Percentiles rank a stretch among this genome's conserved stretches.
Evolutionary conservation across 2,329 filamentous ascomycete genomes (phyloP).

Genomic region (Pseudocercospora fijiensis): DNA sequence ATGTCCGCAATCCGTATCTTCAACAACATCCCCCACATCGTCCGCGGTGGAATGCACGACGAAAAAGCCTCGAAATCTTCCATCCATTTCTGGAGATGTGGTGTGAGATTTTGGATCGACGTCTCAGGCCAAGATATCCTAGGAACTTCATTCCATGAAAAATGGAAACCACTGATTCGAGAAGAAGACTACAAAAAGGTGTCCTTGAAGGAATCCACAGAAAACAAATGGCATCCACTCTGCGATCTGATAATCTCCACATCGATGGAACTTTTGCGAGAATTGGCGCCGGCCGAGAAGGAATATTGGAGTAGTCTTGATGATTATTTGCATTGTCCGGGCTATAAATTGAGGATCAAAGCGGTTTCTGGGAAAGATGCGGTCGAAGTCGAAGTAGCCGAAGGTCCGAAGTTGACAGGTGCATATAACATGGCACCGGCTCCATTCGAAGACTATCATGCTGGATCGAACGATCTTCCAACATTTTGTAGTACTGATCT

Average conservation of each 20-base stretch:
- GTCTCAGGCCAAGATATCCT: slow-evolving; percentile 4
- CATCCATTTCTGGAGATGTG: slow-evolving; percentile 14
- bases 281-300: slow-evolving; percentile 4
- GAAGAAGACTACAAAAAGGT: not conserved
- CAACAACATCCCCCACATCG: slow-evolving; percentile 14
- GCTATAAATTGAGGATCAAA: slow-evolving; percentile 7
- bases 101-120: slow-evolving; percentile 11
- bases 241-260: slow-evolving; percentile 4
- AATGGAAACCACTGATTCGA: slow-evolving; percentile 13
- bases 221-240: slow-evolving; percentile 1
- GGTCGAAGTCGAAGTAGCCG: not conserved
- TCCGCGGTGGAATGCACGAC: slow-evolving; percentile 15
- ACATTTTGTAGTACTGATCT: not conserved
- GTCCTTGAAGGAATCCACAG: not conserved
- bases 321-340: slow-evolving; percentile 16
- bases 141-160: slow-evolving; percentile 14
- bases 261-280: not conserved
- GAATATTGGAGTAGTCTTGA: slow-evolving; percentile 8
- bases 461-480: not conserved
- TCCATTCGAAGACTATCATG: not conserved
- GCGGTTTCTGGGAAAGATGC: not conserved
- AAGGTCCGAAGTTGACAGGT: slow-evolving; percentile 1
- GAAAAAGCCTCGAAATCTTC: slow-evolving; percentile 11
- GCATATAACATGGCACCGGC: slow-evolving; percentile 1
- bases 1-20: slow-evolving; percentile 16